Conservation (phyloP, 441 rosid genomes). For the Pelargonium citronellum region DNA sequence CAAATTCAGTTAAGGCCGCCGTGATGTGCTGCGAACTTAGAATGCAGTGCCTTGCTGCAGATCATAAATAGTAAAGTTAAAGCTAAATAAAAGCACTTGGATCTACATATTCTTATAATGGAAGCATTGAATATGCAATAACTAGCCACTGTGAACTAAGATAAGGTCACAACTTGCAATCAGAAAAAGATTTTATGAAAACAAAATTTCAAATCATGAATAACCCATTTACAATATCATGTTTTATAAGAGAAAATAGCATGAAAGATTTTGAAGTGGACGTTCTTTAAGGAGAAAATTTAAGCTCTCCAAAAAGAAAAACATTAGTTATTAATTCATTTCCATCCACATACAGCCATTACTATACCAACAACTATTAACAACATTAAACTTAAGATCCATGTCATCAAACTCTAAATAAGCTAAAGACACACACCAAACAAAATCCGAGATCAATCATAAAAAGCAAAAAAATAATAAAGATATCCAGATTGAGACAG, state of each 20-base stretch:
- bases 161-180: neutral
- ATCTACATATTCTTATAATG: neutral
- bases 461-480: neutral
- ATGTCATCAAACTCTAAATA: neutral
- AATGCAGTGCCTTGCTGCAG: constrained; percentile 7
- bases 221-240: neutral
- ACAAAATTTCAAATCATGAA: neutral
- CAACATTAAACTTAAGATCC: neutral
- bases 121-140: neutral
- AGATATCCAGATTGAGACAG: neutral
- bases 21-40: constrained; percentile 1
- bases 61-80: neutral
- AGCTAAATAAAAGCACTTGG: neutral
- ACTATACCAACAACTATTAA: neutral
- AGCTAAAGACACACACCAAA: no score
- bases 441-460: no score
- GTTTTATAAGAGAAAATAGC: neutral
- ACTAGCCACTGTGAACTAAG: neutral
- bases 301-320: neutral
- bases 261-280: neutral
- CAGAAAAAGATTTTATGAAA: neutral
- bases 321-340: neutral
- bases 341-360: neutral
- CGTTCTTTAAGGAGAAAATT: neutral
- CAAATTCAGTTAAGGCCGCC: constrained; percentile 25